These are phyloP conservation scores for Solanum chacoense DNA, from an alignment of 305 asterid species.

Conservation along the genomic window DNA sequence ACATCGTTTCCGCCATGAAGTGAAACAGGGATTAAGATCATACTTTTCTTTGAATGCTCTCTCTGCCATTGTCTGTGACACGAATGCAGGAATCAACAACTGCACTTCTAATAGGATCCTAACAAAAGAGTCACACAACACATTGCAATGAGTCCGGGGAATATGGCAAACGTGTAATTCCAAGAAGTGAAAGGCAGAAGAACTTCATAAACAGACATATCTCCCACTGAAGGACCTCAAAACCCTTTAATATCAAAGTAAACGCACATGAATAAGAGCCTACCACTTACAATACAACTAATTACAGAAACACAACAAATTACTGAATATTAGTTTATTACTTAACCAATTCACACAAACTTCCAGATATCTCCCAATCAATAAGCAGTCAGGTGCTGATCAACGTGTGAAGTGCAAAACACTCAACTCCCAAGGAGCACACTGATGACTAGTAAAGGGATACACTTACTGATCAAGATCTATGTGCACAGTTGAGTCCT, in stretches of 20 bases:
- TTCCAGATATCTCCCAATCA: background rate
- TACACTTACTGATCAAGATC: background rate
- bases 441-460: background rate
- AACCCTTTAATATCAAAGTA: background rate
- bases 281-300: background rate
- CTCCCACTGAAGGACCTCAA: background rate
- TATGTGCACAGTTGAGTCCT: background rate
- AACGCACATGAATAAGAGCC: background rate
- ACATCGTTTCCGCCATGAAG: background rate
- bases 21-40: slow-evolving; percentile 8
- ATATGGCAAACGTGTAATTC: background rate
- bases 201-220: background rate
- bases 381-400: background rate
- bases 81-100: slow-evolving; percentile 91
- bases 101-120: slow-evolving; percentile 95
- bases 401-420: slow-evolving; percentile 4
- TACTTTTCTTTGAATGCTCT: slow-evolving; percentile 86
- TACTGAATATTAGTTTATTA: background rate
- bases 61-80: slow-evolving; percentile 95
- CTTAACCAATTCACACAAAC: background rate
- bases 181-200: background rate
- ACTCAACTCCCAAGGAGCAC: background rate
- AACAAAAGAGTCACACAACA: slow-evolving; percentile 10
- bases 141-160: slow-evolving; percentile 2
- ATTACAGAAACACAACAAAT: background rate